Evolutionary conservation across 2,329 filamentous ascomycete species (phyloP).

Genomic region (Colletotrichum navitas): DNA sequence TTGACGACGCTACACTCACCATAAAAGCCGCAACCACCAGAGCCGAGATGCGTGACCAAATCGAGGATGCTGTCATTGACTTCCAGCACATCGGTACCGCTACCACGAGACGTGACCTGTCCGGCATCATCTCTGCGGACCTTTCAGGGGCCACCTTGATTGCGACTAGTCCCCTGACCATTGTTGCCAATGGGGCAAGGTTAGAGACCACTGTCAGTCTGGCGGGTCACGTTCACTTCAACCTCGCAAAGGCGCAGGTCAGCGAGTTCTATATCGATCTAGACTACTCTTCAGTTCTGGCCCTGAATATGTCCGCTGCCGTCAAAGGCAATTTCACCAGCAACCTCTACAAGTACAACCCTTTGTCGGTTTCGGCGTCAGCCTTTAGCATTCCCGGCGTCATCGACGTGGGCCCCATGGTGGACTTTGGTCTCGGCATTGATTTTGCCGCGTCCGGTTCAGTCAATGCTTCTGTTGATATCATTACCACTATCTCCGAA

Average conservation of each 20-base stretch:
- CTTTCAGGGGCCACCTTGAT: conserved; percentile 33
- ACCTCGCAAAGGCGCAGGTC: conserved; percentile 50
- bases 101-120: conserved; percentile 34
- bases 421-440: conserved; percentile 54
- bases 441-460: conserved; percentile 52
- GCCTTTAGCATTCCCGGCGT: conserved; percentile 56
- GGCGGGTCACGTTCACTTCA: conserved; percentile 57
- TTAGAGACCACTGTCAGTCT: conserved; percentile 54
- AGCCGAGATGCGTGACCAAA: conserved; percentile 33
- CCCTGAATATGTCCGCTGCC: conserved; percentile 51
- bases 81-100: conserved; percentile 39
- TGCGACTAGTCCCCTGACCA: conserved; percentile 47
- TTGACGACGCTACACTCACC: conserved; percentile 31
- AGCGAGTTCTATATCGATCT: conserved; percentile 57
- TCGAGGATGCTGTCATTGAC: conserved; percentile 39
- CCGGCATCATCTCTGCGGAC: conserved; percentile 27
- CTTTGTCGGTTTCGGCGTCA: conserved; percentile 52
- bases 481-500: conserved; percentile 49
- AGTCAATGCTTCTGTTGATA: conserved; percentile 49
- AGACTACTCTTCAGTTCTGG: conserved; percentile 50
- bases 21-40: conserved; percentile 27
- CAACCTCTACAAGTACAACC: conserved; percentile 52
- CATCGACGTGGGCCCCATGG: conserved; percentile 53
- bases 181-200: conserved; percentile 51
- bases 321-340: conserved; percentile 51